Percentiles rank a stretch among this genome's conserved stretches.
Evolutionary conservation across 2,329 filamentous ascomycete genomes (phyloP).

Genomic region (Anisogramma anomala): DNA sequence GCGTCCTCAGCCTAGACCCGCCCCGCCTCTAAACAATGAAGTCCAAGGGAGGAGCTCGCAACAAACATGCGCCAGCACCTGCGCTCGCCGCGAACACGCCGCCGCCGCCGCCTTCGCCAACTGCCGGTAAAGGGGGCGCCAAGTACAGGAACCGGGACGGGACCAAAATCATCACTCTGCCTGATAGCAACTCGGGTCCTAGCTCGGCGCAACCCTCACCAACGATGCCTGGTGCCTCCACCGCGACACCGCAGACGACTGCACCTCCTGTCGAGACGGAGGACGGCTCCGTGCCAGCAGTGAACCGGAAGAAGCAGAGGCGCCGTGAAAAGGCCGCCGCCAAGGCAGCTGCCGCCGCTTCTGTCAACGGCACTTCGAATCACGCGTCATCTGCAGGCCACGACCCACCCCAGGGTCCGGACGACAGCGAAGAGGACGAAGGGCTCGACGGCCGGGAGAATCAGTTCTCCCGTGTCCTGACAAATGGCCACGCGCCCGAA

Average conservation of each 20-base stretch:
- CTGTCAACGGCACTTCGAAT: conserved; percentile 27
- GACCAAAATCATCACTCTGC: conserved; percentile 56
- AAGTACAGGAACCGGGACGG: conserved; percentile 60
- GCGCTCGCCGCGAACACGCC: conserved; percentile 31
- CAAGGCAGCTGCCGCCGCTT: conserved; percentile 44
- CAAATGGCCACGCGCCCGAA: conserved; percentile 21
- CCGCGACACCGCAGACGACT: conserved; percentile 23
- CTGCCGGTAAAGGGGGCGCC: conserved; percentile 33
- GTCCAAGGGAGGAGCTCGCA: conserved; percentile 23
- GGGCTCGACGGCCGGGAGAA: conserved; percentile 28
- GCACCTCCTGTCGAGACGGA: conserved; percentile 12
- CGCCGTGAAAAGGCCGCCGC: conserved; percentile 75
- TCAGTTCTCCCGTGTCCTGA: conserved; percentile 26
- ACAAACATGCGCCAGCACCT: conserved; percentile 19
- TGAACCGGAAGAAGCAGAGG: conserved; percentile 94
- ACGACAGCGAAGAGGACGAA: conserved; percentile 40
- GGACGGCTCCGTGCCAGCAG: conserved; percentile 28
- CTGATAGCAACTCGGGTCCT: conserved; percentile 30
- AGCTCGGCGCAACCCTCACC: conserved; percentile 45
- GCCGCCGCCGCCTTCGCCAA: conserved; percentile 42
- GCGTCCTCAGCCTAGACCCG: conserved; percentile 2
- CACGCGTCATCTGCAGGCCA: conserved; percentile 21
- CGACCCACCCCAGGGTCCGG: conserved; percentile 30
- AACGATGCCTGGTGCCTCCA: conserved; percentile 25
- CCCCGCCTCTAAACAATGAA: conserved; percentile 10